phyloP scores from a whole-genome alignment of 1,284 basidiomycete genomes.

The Pisolithus thermaeus region DNA sequence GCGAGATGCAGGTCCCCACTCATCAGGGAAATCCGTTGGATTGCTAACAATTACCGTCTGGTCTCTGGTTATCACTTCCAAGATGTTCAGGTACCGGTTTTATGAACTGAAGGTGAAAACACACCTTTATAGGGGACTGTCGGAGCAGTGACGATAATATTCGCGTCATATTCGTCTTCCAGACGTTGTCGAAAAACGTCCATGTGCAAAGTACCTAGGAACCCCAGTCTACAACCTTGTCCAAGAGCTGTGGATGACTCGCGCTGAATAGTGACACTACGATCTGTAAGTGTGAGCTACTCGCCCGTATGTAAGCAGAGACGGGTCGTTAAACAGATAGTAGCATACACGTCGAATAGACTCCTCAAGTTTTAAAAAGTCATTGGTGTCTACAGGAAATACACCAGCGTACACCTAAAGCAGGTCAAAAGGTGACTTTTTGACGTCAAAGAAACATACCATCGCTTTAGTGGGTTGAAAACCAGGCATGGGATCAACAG shows the following conservation, averaged over 20 bases:
- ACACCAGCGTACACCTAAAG: constrained; percentile 88
- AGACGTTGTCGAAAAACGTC: constrained; percentile 95
- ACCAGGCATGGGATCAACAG: constrained; percentile 83
- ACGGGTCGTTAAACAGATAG: constrained; percentile 2
- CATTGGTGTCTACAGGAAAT: constrained; percentile 88
- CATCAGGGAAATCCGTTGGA: constrained; percentile 89
- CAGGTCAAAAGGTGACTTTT: constrained; percentile 1
- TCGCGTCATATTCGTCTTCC: constrained; percentile 94
- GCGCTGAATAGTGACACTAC: constrained; percentile 86
- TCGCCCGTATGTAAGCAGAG: constrained; percentile 1
- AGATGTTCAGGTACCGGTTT: constrained; percentile 7
- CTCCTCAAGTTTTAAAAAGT: constrained; percentile 94
- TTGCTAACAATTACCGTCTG: constrained; percentile 76
- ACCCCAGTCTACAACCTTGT: constrained; percentile 93
- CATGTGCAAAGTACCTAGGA: constrained; percentile 95
- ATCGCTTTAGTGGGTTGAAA: constrained; percentile 94
- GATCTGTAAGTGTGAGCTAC: constrained; percentile 81
- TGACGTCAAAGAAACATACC: constrained; percentile 40
- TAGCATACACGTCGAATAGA: constrained; percentile 79
- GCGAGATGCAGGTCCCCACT: constrained; percentile 52
- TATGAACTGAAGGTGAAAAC: constrained; percentile 13
- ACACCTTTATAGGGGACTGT: constrained; percentile 88
- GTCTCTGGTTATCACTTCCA: constrained; percentile 68
- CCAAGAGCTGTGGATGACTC: constrained; percentile 94
- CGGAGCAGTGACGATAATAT: constrained; percentile 87